Evolutionary conservation across 2,329 filamentous ascomycete species (phyloP).

Genomic region (Fusarium verrucosum): DNA sequence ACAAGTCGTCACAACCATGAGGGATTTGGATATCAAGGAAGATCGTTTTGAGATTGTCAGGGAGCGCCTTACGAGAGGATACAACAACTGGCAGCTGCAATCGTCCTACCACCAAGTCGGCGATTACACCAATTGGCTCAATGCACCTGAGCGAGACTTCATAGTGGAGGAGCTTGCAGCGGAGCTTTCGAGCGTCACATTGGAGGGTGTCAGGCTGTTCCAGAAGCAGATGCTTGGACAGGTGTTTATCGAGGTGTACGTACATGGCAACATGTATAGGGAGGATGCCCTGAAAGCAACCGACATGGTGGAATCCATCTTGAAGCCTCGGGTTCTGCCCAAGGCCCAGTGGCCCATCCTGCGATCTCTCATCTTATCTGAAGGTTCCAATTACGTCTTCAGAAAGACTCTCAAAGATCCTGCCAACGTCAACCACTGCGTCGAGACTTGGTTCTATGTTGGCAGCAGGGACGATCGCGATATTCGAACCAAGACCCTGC

Average conservation of each 20-base stretch:
- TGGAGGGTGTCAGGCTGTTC: slow-evolving; percentile 78
- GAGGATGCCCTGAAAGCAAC: slow-evolving; percentile 90
- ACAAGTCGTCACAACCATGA: slow-evolving; percentile 85
- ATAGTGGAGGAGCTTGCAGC: slow-evolving; percentile 81
- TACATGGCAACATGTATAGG: slow-evolving; percentile 93
- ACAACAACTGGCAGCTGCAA: slow-evolving; percentile 87
- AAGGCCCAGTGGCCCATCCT: slow-evolving; percentile 81
- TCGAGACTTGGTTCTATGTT: slow-evolving; percentile 79
- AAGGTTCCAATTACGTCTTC: slow-evolving; percentile 85
- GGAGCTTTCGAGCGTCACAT: slow-evolving; percentile 78
- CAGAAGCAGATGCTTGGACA: slow-evolving; percentile 83
- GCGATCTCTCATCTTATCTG: slow-evolving; percentile 79
- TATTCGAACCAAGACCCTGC: slow-evolving; percentile 77
- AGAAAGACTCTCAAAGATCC: slow-evolving; percentile 83
- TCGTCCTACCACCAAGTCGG: slow-evolving; percentile 90
- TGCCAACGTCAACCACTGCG: slow-evolving; percentile 87
- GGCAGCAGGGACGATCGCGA: slow-evolving; percentile 74
- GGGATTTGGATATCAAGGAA: slow-evolving; percentile 83
- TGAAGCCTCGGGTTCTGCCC: slow-evolving; percentile 79
- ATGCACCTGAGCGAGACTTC: slow-evolving; percentile 74
- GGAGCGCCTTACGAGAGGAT: slow-evolving; percentile 78
- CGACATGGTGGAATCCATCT: slow-evolving; percentile 78
- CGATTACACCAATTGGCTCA: slow-evolving; percentile 83
- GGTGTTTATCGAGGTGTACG: slow-evolving; percentile 86
- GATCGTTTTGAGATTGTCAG: slow-evolving; percentile 93